phyloP scores from a whole-genome alignment of 129 eudicot genomes.

The Sambucus nigra region DNA sequence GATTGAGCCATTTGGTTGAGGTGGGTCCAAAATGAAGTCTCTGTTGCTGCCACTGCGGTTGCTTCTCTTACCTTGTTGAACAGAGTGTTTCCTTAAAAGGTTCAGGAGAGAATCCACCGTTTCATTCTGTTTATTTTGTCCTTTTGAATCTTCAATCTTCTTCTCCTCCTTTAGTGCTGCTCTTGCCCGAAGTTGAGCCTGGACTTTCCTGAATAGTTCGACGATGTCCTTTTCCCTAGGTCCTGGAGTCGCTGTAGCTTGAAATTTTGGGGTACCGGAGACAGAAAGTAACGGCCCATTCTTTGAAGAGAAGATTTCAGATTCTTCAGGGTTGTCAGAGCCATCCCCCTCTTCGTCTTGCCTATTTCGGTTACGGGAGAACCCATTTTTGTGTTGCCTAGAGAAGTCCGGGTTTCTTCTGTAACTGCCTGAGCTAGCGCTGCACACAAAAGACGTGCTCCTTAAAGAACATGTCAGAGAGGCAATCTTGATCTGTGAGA shows the following conservation, averaged over 20 bases:
- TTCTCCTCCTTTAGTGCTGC: constrained; percentile 64
- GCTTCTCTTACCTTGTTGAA: constrained; percentile 55
- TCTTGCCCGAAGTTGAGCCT: constrained; percentile 73
- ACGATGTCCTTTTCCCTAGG: constrained; percentile 76
- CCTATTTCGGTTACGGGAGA: constrained; percentile 45
- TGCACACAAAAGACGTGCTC: constrained; percentile 37
- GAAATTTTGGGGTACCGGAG: constrained; percentile 20
- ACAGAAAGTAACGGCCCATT: constrained; percentile 45
- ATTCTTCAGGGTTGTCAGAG: constrained; percentile 52
- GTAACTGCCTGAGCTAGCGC: constrained; percentile 51
- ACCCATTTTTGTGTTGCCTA: constrained; percentile 32
- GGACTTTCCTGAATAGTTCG: constrained; percentile 68
- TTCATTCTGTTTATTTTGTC: constrained; percentile 56
- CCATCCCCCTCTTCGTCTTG: constrained; percentile 46
- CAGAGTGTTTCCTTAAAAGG: constrained; percentile 64
- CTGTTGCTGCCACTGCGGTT: constrained; percentile 18
- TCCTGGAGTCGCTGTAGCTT: constrained; percentile 61
- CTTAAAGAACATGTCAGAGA: constrained; percentile 28
- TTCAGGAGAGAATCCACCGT: constrained; percentile 73
- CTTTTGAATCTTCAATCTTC: constrained; percentile 49
- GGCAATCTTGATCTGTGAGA: constrained; percentile 25
- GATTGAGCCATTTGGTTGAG: constrained; percentile 12
- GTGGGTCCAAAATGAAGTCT: constrained; percentile 30
- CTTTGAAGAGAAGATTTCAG: constrained; percentile 49
- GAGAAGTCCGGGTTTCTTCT: constrained; percentile 82